Evolutionary conservation across 2,329 filamentous ascomycete genomes (phyloP).

Genomic region (Karstenula rhodostoma): DNA sequence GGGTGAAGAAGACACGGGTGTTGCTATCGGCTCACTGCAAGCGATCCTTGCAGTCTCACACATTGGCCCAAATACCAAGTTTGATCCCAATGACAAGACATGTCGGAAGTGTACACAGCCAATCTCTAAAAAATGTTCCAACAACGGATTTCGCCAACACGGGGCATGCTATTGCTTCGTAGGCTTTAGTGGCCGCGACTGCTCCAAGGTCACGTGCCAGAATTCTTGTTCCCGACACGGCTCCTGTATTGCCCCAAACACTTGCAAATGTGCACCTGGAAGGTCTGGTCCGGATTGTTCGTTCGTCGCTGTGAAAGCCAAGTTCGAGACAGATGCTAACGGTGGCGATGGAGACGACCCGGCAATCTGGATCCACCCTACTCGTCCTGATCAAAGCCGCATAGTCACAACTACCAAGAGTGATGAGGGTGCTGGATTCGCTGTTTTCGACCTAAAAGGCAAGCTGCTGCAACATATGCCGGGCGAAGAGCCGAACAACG

Average conservation of each 20-base stretch:
- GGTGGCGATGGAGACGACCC: conserved; percentile 45
- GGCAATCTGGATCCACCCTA: conserved; percentile 43
- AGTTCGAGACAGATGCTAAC: conserved; percentile 44
- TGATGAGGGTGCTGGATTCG: conserved; percentile 57
- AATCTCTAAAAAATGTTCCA: conserved; percentile 30
- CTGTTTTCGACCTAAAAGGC: conserved; percentile 59
- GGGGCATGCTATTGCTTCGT: conserved; percentile 34
- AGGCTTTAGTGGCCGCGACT: conserved; percentile 36
- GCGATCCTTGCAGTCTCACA: conserved; percentile 23
- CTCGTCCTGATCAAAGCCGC: conserved; percentile 52
- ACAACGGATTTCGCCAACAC: conserved; percentile 15
- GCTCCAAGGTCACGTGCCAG: conserved; percentile 28
- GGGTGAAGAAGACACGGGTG: conserved; percentile 32
- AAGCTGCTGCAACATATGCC: conserved; percentile 57
- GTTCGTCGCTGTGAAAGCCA: conserved; percentile 37
- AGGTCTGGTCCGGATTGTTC: conserved; percentile 42
- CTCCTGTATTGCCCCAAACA: conserved; percentile 35
- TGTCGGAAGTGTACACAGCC: conserved; percentile 29
- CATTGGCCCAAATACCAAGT: conserved; percentile 31
- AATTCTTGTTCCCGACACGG: conserved; percentile 40
- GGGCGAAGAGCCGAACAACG: conserved; percentile 62
- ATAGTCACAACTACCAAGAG: conserved; percentile 64
- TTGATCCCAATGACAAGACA: conserved; percentile 24
- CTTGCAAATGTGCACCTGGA: conserved; percentile 34
- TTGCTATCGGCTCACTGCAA: conserved; percentile 33